Conservation (phyloP, 78 protist species). For the Dictyostelium capitatum region DNA sequence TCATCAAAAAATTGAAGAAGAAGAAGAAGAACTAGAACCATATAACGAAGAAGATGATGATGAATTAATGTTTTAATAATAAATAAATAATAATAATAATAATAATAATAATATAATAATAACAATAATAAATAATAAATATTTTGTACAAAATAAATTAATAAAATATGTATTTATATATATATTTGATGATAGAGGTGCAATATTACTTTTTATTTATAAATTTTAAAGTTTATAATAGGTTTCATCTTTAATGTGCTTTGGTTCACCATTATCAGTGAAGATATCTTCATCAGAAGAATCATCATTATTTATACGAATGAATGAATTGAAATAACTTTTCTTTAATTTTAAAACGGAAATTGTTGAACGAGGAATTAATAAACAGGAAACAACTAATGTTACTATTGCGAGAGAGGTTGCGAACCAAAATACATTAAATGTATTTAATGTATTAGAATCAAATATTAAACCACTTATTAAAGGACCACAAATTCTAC, state of each 20-base stretch:
- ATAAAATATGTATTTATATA: too few relatives aligned
- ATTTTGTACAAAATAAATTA: too few relatives aligned
- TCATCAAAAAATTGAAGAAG: neutral
- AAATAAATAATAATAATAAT: neutral
- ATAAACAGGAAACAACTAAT: neutral
- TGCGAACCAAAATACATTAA: neutral
- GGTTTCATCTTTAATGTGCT: too few relatives aligned
- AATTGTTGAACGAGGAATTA: neutral
- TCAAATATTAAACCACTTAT: conserved; percentile 5
- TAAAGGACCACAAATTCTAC: conserved; percentile 52
- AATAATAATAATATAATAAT: neutral
- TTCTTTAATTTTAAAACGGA: too few relatives aligned
- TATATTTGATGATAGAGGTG: too few relatives aligned
- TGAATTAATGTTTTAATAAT: conserved; percentile 6
- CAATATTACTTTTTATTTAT: too few relatives aligned
- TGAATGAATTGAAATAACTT: too few relatives aligned
- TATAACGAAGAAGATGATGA: conserved; percentile 7
- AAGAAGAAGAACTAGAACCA: neutral
- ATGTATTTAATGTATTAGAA: neutral
- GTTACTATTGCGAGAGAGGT: neutral
- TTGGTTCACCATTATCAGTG: too few relatives aligned
- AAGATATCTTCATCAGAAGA: too few relatives aligned
- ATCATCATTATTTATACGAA: too few relatives aligned
- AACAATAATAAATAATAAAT: neutral
- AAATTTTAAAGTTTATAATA: too few relatives aligned